Evolutionary conservation across 169 alveolate species (phyloP), one percentile per base, ranked within the genome.

Genomic region (Eimeria maxima): DNA sequence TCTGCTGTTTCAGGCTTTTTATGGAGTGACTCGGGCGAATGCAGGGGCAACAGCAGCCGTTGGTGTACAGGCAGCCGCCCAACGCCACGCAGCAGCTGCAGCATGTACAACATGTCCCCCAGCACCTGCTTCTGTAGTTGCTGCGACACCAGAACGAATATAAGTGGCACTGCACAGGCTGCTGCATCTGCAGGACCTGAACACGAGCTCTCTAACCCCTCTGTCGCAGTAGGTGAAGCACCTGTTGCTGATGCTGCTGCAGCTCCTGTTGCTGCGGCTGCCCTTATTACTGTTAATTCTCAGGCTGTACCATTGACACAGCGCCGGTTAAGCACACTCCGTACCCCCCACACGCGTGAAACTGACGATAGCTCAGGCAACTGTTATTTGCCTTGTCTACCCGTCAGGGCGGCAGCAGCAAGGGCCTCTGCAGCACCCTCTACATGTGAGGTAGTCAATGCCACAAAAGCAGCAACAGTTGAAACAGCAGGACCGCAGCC

Each of bases 21-120:
- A 22, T 65, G 78, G 83, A 57, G 80, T 20, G 55, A 63, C 13
- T 44, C 53, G 16, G 60, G 67, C 29, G 73, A 50, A 47, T 50
- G 83, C 94, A 22, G 47, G 8, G 10, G 45, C 94, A 60, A 47
- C 65, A 57, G 47, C 83, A 3, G 80, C 45, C 42, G 94, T 50
- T 87, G 63, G 65, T 57, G 94, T 83, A 55, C 60, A 44, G n/a
- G 83, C 65, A 84, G 38, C 93, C 8, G 53, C 93, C 13, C 38
- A 27, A 55, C 22, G 10, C 22, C 53, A 24, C 20, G 33, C 83
- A 87, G 94, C 65, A 38, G 65, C 94, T 24, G 63, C 81, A 44
- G 63, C 94, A 63, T 50, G 69, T 13, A 57, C 94, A 87, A 29
- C 83, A 42, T 33, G 76, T 22, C 45, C 45, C 8, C 44, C 81